Evolutionary conservation across 306 rosid genomes (phyloP).

Genomic region (Rubus parviflorus): DNA sequence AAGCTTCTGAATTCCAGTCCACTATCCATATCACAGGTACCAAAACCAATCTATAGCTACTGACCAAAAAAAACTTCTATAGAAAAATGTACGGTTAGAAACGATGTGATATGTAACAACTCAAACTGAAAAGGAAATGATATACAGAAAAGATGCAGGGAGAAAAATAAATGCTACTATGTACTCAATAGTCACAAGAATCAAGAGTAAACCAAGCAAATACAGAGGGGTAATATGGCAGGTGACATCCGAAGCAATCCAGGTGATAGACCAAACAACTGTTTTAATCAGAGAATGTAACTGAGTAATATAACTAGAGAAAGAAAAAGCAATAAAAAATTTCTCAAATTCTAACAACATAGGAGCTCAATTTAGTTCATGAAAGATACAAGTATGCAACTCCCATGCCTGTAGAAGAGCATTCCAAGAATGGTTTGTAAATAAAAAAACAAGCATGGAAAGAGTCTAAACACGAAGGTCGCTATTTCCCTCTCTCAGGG

Average conservation of each 20-base stretch:
- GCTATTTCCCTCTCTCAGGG: constrained; percentile 5
- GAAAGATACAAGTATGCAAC: not conserved
- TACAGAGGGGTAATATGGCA: not conserved
- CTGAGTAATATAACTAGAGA: not conserved
- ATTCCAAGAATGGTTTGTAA: constrained; percentile 7
- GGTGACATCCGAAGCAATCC: not conserved
- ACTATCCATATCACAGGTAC: constrained; percentile 15
- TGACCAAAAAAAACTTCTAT: not conserved
- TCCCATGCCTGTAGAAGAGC: not conserved
- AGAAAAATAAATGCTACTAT: not conserved
- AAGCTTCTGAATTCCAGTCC: constrained; percentile 10
- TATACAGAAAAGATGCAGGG: not conserved
- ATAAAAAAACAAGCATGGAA: not conserved
- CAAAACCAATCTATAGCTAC: not conserved
- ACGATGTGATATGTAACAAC: not conserved
- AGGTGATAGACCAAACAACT: not conserved
- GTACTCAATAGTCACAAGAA: not conserved
- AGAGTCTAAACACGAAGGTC: not conserved
- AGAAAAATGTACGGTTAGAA: not conserved
- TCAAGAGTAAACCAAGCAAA: not conserved
- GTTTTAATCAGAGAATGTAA: not conserved
- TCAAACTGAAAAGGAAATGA: not conserved
- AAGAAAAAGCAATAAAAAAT: too few species aligned
- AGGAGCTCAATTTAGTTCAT: not conserved
- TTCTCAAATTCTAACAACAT: constrained; percentile 4